Percentiles rank a stretch among this genome's conserved stretches.
Evolutionary conservation across 1,284 basidiomycete genomes (phyloP).

Genomic region (Fomitopsis palustris): DNA sequence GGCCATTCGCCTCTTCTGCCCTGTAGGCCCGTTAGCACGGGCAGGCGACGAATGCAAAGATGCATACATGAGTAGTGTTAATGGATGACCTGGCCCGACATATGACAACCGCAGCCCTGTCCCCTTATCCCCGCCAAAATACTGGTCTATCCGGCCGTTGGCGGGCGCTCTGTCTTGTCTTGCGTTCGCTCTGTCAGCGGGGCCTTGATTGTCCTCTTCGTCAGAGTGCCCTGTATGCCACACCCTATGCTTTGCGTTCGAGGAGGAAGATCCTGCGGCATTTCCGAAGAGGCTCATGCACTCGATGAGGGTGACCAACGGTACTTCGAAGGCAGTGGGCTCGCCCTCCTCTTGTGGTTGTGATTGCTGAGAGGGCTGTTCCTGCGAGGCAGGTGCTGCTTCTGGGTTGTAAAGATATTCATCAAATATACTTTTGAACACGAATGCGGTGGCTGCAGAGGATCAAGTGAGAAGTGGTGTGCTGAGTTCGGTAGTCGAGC

Average conservation of each 20-base stretch:
- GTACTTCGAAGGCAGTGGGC: constrained; percentile 71
- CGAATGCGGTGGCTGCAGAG: constrained; percentile 78
- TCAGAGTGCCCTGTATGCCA: constrained; percentile 44
- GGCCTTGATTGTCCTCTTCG: constrained; percentile 31
- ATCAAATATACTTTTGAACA: constrained; percentile 77
- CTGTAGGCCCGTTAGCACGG: constrained; percentile 36
- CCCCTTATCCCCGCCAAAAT: constrained; percentile 55
- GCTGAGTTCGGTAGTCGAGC: neutral
- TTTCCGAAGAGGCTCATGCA: constrained; percentile 93
- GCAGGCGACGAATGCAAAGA: constrained; percentile 1
- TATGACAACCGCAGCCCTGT: constrained; percentile 89
- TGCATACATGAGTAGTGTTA: constrained; percentile 78
- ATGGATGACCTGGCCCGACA: constrained; percentile 73
- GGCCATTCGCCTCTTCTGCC: constrained; percentile 79
- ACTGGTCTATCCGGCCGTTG: constrained; percentile 42
- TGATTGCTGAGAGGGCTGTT: constrained; percentile 8
- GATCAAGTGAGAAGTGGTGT: neutral
- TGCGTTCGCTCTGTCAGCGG: neutral
- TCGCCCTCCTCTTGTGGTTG: constrained; percentile 25
- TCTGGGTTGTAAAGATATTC: constrained; percentile 63
- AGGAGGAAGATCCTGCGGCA: constrained; percentile 41
- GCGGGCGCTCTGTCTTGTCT: neutral
- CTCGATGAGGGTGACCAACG: constrained; percentile 79
- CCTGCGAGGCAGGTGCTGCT: constrained; percentile 8
- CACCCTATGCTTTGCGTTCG: constrained; percentile 35